Base-by-base conservation (phyloP, 768 basidiomycete species). In the Neoboletus magnificus region DNA sequence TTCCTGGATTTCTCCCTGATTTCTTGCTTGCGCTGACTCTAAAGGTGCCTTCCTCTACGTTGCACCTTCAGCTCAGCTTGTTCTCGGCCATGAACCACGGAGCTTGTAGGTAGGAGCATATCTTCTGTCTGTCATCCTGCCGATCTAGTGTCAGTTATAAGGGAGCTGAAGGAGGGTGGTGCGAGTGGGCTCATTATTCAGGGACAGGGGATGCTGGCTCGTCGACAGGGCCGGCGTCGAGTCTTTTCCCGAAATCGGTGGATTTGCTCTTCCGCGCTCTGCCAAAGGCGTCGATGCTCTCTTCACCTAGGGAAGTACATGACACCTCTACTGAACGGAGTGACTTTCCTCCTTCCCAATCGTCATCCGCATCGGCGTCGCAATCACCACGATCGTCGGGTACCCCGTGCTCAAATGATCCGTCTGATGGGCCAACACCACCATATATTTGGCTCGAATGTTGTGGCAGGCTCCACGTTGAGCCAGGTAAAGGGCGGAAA, bases 1-100 rank as follows among this genome's bases (percentile, higher is more conserved):
- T 91, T 42, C 80, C 90, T 50, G 81, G 82, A 62, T 73, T 7
- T 76, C 71, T 76, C 5, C 83, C 86, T 2, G 96, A 97, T 69
- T 91, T 95, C 67, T 75, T 97, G 22, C 87, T 90, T 65, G 94
- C 97, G 54, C 78, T 98, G 37, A 93, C 90, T 3, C 83, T 96
- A 63, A 95, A 97, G 96, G 96, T 32, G 78, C 81, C 16, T 93
- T 98, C 71, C 83, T 95, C 44, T 99, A 96, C 69, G 89, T 93
- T 50, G 91, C 92, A 0, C 93, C 93, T 1, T 82, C 87, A 25
- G 84, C 95, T n/a, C 74, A 80, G 13, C 75, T 81, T 25, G 82
- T 93, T 11, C 79, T 98, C 39, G 94, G 94, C 36, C 97, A 94
- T 73, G 83, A 87, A 27, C 86, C 93, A 2, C 78, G 82, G 91